Conservation (phyloP, 2,329 filamentous ascomycete genomes). For the Ophiostoma novo-ulmi region DNA sequence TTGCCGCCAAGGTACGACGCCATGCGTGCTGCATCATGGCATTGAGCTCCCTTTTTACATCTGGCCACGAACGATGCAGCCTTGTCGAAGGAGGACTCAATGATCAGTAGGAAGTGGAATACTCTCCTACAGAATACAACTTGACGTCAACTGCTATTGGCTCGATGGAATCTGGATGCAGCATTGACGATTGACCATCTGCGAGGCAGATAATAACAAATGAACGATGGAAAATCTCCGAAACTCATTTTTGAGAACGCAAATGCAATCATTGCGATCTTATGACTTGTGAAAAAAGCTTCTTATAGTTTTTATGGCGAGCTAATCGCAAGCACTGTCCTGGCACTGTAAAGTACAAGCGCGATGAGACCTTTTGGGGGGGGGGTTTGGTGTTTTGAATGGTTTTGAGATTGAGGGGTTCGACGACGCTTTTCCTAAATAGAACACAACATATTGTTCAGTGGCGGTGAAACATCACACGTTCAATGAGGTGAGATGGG, state of each 20-base stretch:
- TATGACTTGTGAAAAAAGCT: neutral
- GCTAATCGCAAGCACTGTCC: neutral
- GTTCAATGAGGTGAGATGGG: neutral
- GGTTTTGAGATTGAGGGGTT: neutral
- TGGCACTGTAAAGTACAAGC: constrained; percentile 11
- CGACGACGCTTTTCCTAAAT: neutral
- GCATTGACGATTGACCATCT: neutral
- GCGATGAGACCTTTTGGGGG: neutral
- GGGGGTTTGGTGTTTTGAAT: neutral
- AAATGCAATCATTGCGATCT: neutral
- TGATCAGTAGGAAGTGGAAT: neutral
- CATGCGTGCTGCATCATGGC: neutral
- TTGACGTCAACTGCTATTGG: neutral
- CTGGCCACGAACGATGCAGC: neutral
- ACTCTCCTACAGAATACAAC: neutral
- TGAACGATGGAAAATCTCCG: neutral
- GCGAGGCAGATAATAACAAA: neutral
- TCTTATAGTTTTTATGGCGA: too few relatives aligned
- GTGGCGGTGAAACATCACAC: neutral
- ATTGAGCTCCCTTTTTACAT: neutral
- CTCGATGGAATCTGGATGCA: neutral
- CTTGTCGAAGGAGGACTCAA: neutral
- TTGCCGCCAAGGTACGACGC: neutral
- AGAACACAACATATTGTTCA: neutral
- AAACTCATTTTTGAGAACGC: neutral